Evolutionary conservation across 2,329 filamentous ascomycete species (phyloP).

Genomic region (Juglanconis juglandina): DNA sequence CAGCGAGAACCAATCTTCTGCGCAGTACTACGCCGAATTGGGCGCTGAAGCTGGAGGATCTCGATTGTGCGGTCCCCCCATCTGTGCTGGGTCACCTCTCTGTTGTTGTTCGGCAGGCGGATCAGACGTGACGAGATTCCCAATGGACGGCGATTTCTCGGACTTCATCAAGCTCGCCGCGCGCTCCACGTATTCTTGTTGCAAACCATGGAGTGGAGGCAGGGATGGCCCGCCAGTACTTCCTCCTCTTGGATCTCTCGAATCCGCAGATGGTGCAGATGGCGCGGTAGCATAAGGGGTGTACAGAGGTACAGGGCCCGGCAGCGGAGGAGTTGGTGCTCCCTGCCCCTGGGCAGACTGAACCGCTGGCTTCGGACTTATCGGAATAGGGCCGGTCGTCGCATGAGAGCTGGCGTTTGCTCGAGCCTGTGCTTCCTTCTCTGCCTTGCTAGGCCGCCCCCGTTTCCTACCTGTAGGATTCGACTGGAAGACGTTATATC

Average conservation of each 20-base stretch:
- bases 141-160: conserved; percentile 20
- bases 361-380: conserved; percentile 18
- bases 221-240: background rate
- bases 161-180: conserved; percentile 1
- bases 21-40: conserved; percentile 6
- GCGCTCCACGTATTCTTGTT: conserved; percentile 6
- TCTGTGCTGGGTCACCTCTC: background rate
- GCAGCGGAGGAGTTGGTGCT: background rate
- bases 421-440: conserved; percentile 27
- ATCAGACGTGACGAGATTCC: conserved; percentile 18
- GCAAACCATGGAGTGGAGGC: background rate
- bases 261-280: conserved; percentile 1
- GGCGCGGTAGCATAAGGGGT: background rate
- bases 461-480: conserved; percentile 26
- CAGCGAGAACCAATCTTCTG: too few species aligned
- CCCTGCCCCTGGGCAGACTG: background rate
- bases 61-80: conserved; percentile 3
- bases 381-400: conserved; percentile 23
- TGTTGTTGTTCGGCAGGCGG: conserved; percentile 6
- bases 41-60: conserved; percentile 15
- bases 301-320: background rate
- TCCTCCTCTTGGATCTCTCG: conserved; percentile 7
- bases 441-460: conserved; percentile 32
- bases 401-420: conserved; percentile 19
- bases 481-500: conserved; percentile 17